Conservation (phyloP, 2,329 filamentous ascomycete species). For the Rutstroemia sydowiana region DNA sequence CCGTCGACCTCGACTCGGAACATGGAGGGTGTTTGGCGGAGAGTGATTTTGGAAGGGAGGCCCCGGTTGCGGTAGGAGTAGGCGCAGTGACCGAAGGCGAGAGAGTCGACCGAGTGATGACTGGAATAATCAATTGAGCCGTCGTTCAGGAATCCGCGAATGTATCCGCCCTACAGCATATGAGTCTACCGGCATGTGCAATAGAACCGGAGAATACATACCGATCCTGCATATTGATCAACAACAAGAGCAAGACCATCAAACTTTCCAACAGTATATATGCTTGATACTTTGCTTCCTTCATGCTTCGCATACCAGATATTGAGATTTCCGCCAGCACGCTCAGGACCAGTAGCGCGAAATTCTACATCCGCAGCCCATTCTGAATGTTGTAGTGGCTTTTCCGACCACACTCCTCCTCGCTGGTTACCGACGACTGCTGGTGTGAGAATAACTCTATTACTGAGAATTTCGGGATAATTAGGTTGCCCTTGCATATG, state of each 20-base stretch:
- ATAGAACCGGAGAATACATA: slow-evolving; percentile 25
- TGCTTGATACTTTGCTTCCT: slow-evolving; percentile 62
- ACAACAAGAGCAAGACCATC: slow-evolving; percentile 86
- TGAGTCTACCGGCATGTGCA: background rate
- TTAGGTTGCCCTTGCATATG: slow-evolving; percentile 37
- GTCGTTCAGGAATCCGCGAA: slow-evolving; percentile 92
- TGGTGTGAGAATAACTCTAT: slow-evolving; percentile 87
- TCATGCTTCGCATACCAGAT: slow-evolving; percentile 81
- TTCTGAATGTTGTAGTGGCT: slow-evolving; percentile 51
- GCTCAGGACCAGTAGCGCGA: slow-evolving; percentile 75
- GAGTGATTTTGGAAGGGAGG: slow-evolving; percentile 68
- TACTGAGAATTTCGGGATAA: slow-evolving; percentile 64
- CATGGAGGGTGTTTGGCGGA: slow-evolving; percentile 56
- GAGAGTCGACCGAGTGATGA: slow-evolving; percentile 69
- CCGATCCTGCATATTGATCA: slow-evolving; percentile 70
- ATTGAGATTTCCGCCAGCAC: slow-evolving; percentile 82
- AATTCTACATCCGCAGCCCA: slow-evolving; percentile 87
- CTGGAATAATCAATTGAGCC: slow-evolving; percentile 71
- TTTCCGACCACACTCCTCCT: slow-evolving; percentile 74
- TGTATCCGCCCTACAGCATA: slow-evolving; percentile 61
- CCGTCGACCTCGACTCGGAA: slow-evolving; percentile 80
- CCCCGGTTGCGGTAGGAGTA: slow-evolving; percentile 90
- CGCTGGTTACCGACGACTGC: slow-evolving; percentile 78
- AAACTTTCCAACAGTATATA: slow-evolving; percentile 79
- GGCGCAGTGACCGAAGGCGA: slow-evolving; percentile 89